Base-by-base conservation (phyloP, 208 protist genomes). In the Porcisia hertigi region DNA sequence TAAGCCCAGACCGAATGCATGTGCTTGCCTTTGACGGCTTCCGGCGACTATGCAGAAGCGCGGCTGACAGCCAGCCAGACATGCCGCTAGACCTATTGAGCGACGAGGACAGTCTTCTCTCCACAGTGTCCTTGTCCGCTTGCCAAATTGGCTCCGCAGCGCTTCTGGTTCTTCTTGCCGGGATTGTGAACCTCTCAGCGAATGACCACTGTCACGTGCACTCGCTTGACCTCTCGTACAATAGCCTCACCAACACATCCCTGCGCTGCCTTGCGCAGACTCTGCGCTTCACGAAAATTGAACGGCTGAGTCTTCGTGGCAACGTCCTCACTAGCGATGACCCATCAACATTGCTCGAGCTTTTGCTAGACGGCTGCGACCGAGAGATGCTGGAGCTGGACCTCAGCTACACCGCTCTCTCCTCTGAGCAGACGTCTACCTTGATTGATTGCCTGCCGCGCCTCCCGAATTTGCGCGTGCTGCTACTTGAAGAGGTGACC, bases 181-280 rank as follows among this genome's bases (percentile, higher is more conserved):
- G 79, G 0, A 57, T 97, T 25, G 71, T 76, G 20, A 43, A 63
- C 47, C 63, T 88, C 45, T 76, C 65, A 1, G 54, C 54, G 18
- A 41, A 75, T 9, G 41, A 55, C 18, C 14, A 73, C 39, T 43
- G 45, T 16, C 16, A 45, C 43, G 77, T 85, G 49, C 66, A 67
- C 41, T 73, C 77, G n/a, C 77, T 97, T 6, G 86, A 95, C 71
- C 78, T 97, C 36, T 86, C 88, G n/a, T 94, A 88, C 77, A 97
- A 97, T 69, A 75, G 52, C 18, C 76, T 97, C 16, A 76, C 76
- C 45, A 64, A 72, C 16, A 60, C 45, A 20, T 92, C 89, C 41
- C 75, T 89, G 16, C 76, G 80, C 69, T 86, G 83, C 84, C 59
- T 97, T 18, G 69, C 87, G 25, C 78, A 81, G 58, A 52, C 90